Evolutionary conservation across 2,329 filamentous ascomycete genomes (phyloP), one percentile per base, ranked within the genome.

Genomic region (Onygenales sp.): DNA sequence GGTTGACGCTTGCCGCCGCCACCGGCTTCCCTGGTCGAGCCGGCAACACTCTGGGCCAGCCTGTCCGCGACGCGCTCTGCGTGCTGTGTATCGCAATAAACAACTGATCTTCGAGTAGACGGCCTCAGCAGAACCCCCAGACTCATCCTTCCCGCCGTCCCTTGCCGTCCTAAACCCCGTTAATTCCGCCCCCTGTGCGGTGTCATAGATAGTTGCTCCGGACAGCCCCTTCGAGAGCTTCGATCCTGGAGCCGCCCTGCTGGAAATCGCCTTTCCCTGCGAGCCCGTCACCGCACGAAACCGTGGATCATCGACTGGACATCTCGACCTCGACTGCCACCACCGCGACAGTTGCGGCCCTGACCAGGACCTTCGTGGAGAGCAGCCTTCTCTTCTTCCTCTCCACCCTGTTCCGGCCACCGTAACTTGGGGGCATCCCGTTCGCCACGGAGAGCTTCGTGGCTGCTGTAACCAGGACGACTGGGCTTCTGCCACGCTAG

Each of bases 361-460:
- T 53, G 33, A 51, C 51, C 21, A 58, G 53, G 42, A 51, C 55
- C 31, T 58, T 53, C 40, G 54, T 57, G 33, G 58, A 59, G 52
- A 57, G 53, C 27, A 57, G 53, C 49, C 57, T 59, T 45, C 52
- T 59, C 42, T 57, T 57, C 52, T 59, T 58, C 52, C 52, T 59
- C 43, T 58, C 54, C 14, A 57, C 58, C 17, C 55, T 59, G 13
- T 58, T 59, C 45, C 51, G 56, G 42, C 58, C 58, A 43, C 58
- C 58, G 42, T 59, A 59, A 58, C 45, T 43, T 37, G 42, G 31
- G 44, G 43, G 14, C 33, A 40, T 40, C 21, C 17, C n/a, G 9
- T 33, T n/a, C 42, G 11, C 17, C n/a, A 21, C 13, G 14, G 33
- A 52, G 33, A 45, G 17, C 42, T 39, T 52, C 32, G n/a, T 44